Base-by-base conservation (phyloP, 148 eudicot species). In the Fagopyrum esculentum region DNA sequence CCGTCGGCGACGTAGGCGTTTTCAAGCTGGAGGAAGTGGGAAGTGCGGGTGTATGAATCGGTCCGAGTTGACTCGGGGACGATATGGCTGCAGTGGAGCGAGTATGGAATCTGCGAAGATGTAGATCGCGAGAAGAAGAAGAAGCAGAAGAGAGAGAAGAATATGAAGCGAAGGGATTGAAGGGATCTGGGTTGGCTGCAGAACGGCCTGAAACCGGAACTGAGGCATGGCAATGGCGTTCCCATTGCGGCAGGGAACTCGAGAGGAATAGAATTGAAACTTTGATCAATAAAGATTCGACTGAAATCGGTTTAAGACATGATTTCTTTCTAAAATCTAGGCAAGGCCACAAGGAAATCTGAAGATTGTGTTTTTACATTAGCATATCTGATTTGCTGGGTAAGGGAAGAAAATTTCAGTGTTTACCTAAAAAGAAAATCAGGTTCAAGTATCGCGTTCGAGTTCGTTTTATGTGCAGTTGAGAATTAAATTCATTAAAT, bases 61-160 rank as follows among this genome's bases (percentile, higher is more conserved):
- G 84, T 55, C 48, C 75, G 69, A 10, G 75, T 63, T 22, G 87
- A 75, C 11, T 76, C 85, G 16, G 80, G 79, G 26, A 88, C 83
- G 81, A 85, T 50, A 49, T 78, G 77, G 76, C 77, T 54, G 81
- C 98, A 93, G 80, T 82, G 81, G 29, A 75, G 71, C 48, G 88
- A 49, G 83, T 93, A 93, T 0, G 88, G 77, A 75, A 79, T 68
- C 76, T 6, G 43, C 17, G 84, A 59, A 49, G 79, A 19, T n/a
- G 44, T 45, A 35, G 6, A 6, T 29, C 3, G 76, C 30, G 29
- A 68, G 78, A 15, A 22, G 47, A 46, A 0, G 69, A 68, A 15
- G 51, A 46, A 0, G 69, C 60, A 15, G 51, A 74, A 35, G 56
- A 45, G 0, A 61, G 57, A 26, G 49, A 74, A 9, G 59, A 80